phyloP scores from a whole-genome alignment of 1,284 basidiomycete genomes.

The Pseudozyma sp. region DNA sequence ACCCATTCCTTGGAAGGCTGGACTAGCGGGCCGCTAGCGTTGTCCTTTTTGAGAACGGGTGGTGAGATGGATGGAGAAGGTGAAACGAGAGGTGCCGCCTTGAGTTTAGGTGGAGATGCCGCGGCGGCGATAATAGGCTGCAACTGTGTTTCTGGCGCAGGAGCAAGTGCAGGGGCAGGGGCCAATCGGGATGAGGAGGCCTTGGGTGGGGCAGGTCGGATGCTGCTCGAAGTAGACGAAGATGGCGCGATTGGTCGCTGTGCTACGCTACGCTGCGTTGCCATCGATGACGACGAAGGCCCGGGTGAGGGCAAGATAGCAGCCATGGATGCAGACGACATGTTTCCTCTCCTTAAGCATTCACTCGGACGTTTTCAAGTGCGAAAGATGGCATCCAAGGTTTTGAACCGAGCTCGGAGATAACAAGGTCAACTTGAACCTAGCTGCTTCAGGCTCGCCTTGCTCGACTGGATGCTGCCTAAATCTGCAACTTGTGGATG shows the following conservation, averaged over 20 bases:
- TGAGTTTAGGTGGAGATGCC: slow-evolving; percentile 8
- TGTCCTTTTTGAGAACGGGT: slow-evolving; percentile 23
- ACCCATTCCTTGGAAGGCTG: slow-evolving; percentile 67
- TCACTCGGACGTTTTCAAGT: not conserved
- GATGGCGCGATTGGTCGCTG: slow-evolving; percentile 17
- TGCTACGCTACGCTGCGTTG: slow-evolving; percentile 22
- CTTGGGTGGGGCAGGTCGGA: slow-evolving; percentile 14
- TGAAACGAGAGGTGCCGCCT: slow-evolving; percentile 1
- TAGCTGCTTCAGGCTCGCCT: no score
- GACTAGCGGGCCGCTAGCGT: slow-evolving; percentile 30
- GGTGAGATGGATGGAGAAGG: slow-evolving; percentile 7
- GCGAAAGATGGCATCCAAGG: no score
- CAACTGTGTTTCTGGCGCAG: not conserved
- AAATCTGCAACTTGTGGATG: no score
- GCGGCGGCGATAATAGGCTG: not conserved
- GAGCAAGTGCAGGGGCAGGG: slow-evolving; percentile 5
- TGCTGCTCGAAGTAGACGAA: not conserved
- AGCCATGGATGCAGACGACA: slow-evolving; percentile 37
- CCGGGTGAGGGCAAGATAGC: slow-evolving; percentile 22
- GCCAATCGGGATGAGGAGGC: slow-evolving; percentile 4
- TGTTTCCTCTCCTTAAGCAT: not conserved
- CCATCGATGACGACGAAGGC: slow-evolving; percentile 18
- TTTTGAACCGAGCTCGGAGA: no score
- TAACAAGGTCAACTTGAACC: no score
- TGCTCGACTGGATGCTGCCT: no score